A percentile compares a stretch with the other conserved stretches of the same genome.
Conservation (phyloP, 2,329 filamentous ascomycete genomes). For the Leptographium wingfieldii region DNA sequence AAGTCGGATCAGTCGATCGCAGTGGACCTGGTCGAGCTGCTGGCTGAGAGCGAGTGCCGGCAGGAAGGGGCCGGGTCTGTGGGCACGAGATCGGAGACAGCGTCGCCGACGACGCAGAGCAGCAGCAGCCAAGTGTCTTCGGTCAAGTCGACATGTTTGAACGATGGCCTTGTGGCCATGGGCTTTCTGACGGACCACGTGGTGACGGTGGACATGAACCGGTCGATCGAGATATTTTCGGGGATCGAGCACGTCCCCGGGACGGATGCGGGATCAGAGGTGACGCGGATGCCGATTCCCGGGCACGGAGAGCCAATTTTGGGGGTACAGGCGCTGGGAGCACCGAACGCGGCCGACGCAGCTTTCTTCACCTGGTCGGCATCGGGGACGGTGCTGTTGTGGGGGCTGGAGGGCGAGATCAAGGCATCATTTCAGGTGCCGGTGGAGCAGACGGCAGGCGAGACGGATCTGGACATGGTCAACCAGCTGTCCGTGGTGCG, state of each 20-base stretch:
- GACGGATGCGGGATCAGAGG: slow-evolving; percentile 24
- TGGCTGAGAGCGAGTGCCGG: slow-evolving; percentile 15
- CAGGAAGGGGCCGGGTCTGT: not conserved
- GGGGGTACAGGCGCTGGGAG: slow-evolving; percentile 56
- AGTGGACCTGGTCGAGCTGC: slow-evolving; percentile 36
- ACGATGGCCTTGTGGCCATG: slow-evolving; percentile 47
- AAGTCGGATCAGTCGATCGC: slow-evolving; percentile 47
- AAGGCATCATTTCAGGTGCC: slow-evolving; percentile 52
- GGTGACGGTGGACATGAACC: slow-evolving; percentile 62
- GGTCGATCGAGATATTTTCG: slow-evolving; percentile 57
- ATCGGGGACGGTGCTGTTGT: slow-evolving; percentile 69
- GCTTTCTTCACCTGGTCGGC: slow-evolving; percentile 85
- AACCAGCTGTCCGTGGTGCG: slow-evolving; percentile 50
- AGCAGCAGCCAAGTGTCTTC: slow-evolving; percentile 11
- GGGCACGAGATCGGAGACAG: not conserved
- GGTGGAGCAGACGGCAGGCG: slow-evolving; percentile 48
- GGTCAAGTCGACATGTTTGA: slow-evolving; percentile 16
- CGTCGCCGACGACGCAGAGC: not conserved
- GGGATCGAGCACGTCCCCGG: slow-evolving; percentile 29
- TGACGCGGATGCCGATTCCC: slow-evolving; percentile 41
- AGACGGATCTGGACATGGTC: slow-evolving; percentile 35
- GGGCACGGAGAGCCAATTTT: slow-evolving; percentile 54
- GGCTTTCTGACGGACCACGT: slow-evolving; percentile 55
- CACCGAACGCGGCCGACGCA: slow-evolving; percentile 47
- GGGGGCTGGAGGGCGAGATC: slow-evolving; percentile 61